Conservation (phyloP, 2,329 filamentous ascomycete species). For the Colletotrichum zoysiae region DNA sequence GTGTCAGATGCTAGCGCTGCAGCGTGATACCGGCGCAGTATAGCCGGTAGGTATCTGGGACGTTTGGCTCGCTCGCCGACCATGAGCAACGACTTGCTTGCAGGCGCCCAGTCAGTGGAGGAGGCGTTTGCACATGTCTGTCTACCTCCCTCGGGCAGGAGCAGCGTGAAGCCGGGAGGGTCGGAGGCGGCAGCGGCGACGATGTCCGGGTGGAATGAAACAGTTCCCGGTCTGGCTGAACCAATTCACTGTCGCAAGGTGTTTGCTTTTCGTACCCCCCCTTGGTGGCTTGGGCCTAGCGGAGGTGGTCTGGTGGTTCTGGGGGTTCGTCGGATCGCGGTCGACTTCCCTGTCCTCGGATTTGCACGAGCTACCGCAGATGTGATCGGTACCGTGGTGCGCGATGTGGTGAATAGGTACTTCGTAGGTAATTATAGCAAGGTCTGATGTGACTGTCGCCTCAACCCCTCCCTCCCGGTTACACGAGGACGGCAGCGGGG, state of each 20-base stretch:
- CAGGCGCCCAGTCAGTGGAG: not conserved
- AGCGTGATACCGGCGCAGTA: not conserved
- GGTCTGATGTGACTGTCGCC: not conserved
- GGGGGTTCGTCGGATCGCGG: slow-evolving; percentile 10
- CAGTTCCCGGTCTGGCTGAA: slow-evolving; percentile 26
- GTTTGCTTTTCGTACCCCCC: slow-evolving; percentile 22
- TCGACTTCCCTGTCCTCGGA: slow-evolving; percentile 9
- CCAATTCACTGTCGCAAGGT: slow-evolving; percentile 30
- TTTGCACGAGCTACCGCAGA: slow-evolving; percentile 29
- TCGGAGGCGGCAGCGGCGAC: slow-evolving; percentile 9
- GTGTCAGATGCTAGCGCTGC: slow-evolving; percentile 36
- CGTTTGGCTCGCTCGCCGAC: slow-evolving; percentile 15
- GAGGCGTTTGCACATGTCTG: slow-evolving; percentile 7
- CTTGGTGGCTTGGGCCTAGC: slow-evolving; percentile 22
- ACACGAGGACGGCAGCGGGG: slow-evolving; percentile 22
- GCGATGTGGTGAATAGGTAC: not conserved
- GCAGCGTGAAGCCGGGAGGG: slow-evolving; percentile 20
- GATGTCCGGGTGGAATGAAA: slow-evolving; percentile 30
- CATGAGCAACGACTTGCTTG: slow-evolving; percentile 17
- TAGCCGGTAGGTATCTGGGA: not conserved
- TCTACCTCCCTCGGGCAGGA: slow-evolving; percentile 3
- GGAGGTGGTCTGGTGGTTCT: not conserved
- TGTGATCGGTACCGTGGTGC: slow-evolving; percentile 11
- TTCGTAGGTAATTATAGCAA: not conserved
- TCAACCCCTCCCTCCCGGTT: not conserved